phyloP scores from a whole-genome alignment of 805 yeast genomes.

The Huiozyma sinensis region DNA sequence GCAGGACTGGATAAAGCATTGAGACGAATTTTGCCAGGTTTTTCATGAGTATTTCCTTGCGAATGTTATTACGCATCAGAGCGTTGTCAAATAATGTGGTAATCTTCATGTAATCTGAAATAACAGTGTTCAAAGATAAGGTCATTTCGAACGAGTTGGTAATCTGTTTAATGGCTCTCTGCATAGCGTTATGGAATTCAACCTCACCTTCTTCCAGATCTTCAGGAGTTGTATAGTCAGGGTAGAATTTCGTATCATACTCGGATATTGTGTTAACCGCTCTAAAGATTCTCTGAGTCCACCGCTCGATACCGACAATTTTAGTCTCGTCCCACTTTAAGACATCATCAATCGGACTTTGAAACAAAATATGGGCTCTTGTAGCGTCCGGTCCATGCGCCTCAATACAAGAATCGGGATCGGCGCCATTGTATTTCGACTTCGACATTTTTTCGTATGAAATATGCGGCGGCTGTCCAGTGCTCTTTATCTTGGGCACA shows the following conservation, averaged over 20 bases:
- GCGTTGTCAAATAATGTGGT: slow-evolving; percentile 42
- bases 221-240: slow-evolving; percentile 8
- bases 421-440: slow-evolving; percentile 90
- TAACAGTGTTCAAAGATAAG: slow-evolving; percentile 67
- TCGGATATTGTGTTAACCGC: slow-evolving; percentile 6
- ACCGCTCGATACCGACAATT: slow-evolving; percentile 78
- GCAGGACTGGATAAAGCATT: slow-evolving; percentile 72
- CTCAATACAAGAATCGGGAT: slow-evolving; percentile 66
- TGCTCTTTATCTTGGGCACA: slow-evolving; percentile 30
- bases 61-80: slow-evolving; percentile 28
- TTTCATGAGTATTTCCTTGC: slow-evolving; percentile 35
- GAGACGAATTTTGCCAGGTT: slow-evolving; percentile 44
- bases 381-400: slow-evolving; percentile 89
- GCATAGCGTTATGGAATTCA: slow-evolving; percentile 47
- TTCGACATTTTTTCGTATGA: slow-evolving; percentile 92
- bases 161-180: slow-evolving; percentile 37
- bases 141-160: slow-evolving; percentile 49
- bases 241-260: slow-evolving; percentile 1
- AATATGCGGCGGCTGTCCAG: slow-evolving; percentile 43
- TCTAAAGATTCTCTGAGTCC: slow-evolving; percentile 54
- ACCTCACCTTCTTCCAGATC: slow-evolving; percentile 37
- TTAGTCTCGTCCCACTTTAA: slow-evolving; percentile 85
- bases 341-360: slow-evolving; percentile 76
- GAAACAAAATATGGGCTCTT: slow-evolving; percentile 85
- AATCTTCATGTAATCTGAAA: slow-evolving; percentile 83